phyloP scores from a whole-genome alignment of 805 yeast genomes.

The Nakazawaea ernobii region DNA sequence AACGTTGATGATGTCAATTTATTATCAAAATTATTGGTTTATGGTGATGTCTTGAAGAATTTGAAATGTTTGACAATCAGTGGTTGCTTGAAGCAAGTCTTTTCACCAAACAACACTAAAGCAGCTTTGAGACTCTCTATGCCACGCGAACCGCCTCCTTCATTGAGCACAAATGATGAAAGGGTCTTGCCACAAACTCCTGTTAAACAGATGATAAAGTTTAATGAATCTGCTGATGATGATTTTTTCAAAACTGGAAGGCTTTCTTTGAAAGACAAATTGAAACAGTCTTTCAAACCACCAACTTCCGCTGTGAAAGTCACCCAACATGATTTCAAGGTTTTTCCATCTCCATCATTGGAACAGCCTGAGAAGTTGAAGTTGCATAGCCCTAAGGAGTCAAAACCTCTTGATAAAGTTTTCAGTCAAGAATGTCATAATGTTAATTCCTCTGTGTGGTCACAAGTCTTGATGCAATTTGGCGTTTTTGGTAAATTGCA shows the following conservation, averaged over 20 bases:
- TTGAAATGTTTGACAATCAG: slow-evolving; percentile 6
- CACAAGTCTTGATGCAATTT: not conserved
- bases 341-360: not conserved
- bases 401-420: no score
- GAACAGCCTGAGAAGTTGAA: no score
- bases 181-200: no score
- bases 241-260: not conserved
- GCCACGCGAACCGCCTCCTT: not conserved
- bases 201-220: no score
- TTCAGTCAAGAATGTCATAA: no score
- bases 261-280: not conserved
- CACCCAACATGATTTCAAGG: no score
- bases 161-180: not conserved
- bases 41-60: slow-evolving; percentile 5
- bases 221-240: no score
- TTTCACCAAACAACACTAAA: not conserved
- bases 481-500: not conserved
- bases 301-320: not conserved
- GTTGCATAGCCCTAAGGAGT: no score
- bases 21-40: slow-evolving; percentile 2
- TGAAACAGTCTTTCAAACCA: not conserved
- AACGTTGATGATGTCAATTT: not conserved
- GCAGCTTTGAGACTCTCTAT: not conserved
- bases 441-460: slow-evolving; percentile 1
- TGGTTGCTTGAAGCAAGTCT: not conserved